phyloP scores from a whole-genome alignment of 2,329 filamentous ascomycete species.

The Phoma sp. region DNA sequence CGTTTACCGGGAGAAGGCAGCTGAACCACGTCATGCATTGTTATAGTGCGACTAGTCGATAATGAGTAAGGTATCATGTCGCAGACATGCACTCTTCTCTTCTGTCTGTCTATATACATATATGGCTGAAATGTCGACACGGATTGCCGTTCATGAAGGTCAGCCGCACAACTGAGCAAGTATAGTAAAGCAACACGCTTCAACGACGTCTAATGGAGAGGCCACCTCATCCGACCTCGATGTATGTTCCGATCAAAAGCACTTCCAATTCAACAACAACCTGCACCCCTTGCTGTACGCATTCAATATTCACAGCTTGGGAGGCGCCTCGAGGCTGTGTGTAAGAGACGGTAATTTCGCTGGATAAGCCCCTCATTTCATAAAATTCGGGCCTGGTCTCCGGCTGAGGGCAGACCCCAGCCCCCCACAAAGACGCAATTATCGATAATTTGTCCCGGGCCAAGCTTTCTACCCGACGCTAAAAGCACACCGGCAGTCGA shows the following conservation, averaged over 20 bases:
- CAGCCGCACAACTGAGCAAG: no score
- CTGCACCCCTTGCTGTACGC: neutral
- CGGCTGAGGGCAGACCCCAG: slow-evolving; percentile 6
- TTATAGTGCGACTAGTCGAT: no score
- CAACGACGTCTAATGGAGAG: neutral
- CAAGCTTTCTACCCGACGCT: slow-evolving; percentile 5
- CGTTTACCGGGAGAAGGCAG: neutral
- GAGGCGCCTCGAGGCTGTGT: no score
- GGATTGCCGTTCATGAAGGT: no score
- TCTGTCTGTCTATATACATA: no score
- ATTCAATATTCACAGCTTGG: no score
- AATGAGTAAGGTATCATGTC: no score
- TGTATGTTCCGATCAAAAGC: neutral
- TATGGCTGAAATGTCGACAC: no score
- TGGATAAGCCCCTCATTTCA: neutral
- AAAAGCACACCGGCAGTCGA: slow-evolving; percentile 4
- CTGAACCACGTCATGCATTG: neutral
- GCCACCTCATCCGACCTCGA: neutral
- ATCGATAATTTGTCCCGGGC: slow-evolving; percentile 4
- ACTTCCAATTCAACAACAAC: neutral
- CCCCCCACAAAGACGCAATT: slow-evolving; percentile 2
- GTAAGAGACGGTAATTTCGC: neutral
- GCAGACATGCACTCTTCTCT: no score
- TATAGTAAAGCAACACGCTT: neutral
- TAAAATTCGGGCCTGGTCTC: slow-evolving; percentile 1